Evolutionary conservation across 345 rosid species (phyloP), one percentile per base, ranked within the genome.

Genomic region (Rubroshorea leprosula): DNA sequence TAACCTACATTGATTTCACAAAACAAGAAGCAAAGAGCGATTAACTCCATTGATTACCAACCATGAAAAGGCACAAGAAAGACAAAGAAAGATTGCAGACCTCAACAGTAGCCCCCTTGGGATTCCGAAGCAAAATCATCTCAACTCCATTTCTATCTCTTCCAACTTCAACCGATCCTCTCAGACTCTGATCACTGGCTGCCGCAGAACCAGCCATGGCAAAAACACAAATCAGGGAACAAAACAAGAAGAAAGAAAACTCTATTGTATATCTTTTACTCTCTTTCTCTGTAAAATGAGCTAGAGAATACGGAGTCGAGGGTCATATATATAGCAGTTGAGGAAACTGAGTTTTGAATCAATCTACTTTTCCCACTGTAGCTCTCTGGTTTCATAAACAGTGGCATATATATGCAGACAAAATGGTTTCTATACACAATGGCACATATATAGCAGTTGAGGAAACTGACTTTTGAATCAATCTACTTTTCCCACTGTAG

Each of bases 71-170:
- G 26, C 11, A 55, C 45, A 64, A 11, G 24, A 19, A 58, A 13
- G n/a, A 21, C 7, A n/a, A 45, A 63, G 27, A 51, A 45, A 39
- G 39, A 44, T 11, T n/a, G 17, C 79, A 61, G 48, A 89, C 99
- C 87, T 73, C 73, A 2, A 66, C 88, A 20, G 91, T 85, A 57
- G 89, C 94, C 16, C 97, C 97, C 17, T 78, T 80, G 57, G 80
- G 72, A 71, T 69, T 87, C 49, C 79, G 83, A 51, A 93, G 96
- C 57, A 81, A 54, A 70, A 89, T 64, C 75, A 77, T 85, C 56
- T 68, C 84, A 15, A 78, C 70, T 61, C 94, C 96, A 60, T 89
- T 85, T 62, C 62, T 80, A 55, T 85, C 97, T 78, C 76, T 89
- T 17, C 64, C 39, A 23, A 87, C 49, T 76, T 85, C 93, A 68